Conservation (phyloP, 1,284 basidiomycete species). For the Microbotryomycetes sp. region DNA sequence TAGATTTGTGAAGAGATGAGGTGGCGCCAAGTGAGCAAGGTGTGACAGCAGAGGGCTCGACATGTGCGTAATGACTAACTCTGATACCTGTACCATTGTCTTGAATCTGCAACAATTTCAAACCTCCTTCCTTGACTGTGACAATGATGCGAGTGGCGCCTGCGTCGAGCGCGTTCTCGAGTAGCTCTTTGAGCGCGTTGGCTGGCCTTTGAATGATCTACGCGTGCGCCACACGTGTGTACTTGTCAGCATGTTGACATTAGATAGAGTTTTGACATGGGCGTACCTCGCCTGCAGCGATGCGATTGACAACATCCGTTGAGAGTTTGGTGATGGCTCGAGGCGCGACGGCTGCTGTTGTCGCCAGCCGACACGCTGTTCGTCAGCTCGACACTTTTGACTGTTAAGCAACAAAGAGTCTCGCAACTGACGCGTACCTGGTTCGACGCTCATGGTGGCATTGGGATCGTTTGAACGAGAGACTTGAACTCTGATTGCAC, state of each 20-base stretch:
- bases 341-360: conserved; percentile 1
- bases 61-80: conserved; percentile 51
- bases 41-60: not conserved
- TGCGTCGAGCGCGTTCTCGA: conserved; percentile 94
- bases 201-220: conserved; percentile 95
- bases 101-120: conserved; percentile 91
- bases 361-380: no score
- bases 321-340: conserved; percentile 45
- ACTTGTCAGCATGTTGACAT: not conserved
- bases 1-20: not conserved
- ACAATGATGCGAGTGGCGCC: conserved; percentile 80
- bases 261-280: not conserved
- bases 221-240: conserved; percentile 1
- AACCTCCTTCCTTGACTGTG: conserved; percentile 87
- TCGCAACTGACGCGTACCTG: no score
- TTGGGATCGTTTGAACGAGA: no score
- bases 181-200: conserved; percentile 91
- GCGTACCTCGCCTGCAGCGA: conserved; percentile 55
- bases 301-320: conserved; percentile 53
- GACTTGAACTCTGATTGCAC: no score
- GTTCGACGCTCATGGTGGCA: not conserved
- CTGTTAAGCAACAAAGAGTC: no score
- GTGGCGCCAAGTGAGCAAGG: not conserved
- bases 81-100: conserved; percentile 94
- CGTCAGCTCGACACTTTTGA: no score